Percentiles rank a stretch among this genome's conserved stretches.
These are phyloP conservation scores for Cyclotella kingstonii DNA, from an alignment of 108 stramenopile species.

Conservation along the genomic window DNA sequence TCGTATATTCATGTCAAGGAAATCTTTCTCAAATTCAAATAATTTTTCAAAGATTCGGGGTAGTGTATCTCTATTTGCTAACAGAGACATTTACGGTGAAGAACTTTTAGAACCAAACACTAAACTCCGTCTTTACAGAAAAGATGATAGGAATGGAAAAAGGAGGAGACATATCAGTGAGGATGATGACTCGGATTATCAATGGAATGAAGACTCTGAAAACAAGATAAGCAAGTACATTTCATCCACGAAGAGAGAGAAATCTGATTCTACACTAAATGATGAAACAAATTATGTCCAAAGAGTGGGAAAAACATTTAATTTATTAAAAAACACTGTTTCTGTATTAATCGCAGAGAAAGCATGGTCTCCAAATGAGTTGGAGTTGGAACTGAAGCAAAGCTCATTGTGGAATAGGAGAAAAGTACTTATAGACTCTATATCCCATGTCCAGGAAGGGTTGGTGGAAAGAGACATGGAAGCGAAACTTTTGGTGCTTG, in stretches of 20 bases:
- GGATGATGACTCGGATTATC: slow-evolving; percentile 30
- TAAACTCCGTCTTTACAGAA: background rate
- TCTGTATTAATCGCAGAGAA: background rate
- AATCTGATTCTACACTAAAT: too few species aligned
- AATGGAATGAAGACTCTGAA: slow-evolving; percentile 4
- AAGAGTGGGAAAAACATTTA: slow-evolving; percentile 30
- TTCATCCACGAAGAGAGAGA: too few species aligned
- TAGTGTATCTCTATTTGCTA: too few species aligned
- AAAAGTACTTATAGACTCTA: slow-evolving; percentile 36
- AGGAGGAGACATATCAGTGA: slow-evolving; percentile 28
- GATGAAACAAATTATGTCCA: too few species aligned
- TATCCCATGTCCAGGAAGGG: slow-evolving; percentile 49
- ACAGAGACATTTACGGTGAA: too few species aligned
- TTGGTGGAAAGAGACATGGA: slow-evolving; percentile 72
- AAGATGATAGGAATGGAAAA: slow-evolving; percentile 16
- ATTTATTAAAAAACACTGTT: slow-evolving; percentile 13
- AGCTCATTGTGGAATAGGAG: slow-evolving; percentile 30
- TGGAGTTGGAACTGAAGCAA: slow-evolving; percentile 22
- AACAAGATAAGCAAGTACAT: too few species aligned
- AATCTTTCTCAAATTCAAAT: too few species aligned
- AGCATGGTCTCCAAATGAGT: slow-evolving; percentile 5
- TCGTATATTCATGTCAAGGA: too few species aligned
- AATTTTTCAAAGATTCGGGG: too few species aligned
- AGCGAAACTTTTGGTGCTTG: slow-evolving; percentile 60
- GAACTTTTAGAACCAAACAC: too few species aligned